Base-by-base conservation (phyloP, 2,329 filamentous ascomycete genomes). In the Periconia macrospinosa region DNA sequence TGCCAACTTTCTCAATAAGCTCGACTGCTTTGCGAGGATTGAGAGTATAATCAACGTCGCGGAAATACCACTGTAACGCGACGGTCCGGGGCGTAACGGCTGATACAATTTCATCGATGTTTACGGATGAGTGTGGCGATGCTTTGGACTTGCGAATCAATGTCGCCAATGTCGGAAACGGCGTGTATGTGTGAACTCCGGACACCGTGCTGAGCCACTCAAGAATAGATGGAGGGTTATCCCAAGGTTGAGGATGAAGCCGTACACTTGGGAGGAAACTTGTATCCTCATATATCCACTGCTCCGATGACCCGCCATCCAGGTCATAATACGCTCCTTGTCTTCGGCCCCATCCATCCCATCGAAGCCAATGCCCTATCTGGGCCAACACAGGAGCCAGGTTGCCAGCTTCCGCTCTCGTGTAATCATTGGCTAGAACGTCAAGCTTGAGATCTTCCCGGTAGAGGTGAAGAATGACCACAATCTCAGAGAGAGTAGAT, bases 361-460 rank as follows among this genome's bases (percentile, higher is more conserved):
- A 96, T 9, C 85, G 84, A 20, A 99, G 78, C 92, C 93, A 97
- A 49, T 82, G 79, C 1, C 88, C 85, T 52, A 99, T 80, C 69
- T 97, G 93, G 44, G 88, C 86, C 42, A 97, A 77, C 1, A 97
- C 73, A 15, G 89, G 86, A n/a, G 85, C 84, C 19, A 97, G 74
- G 41, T 81, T 78, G 14, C 78, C 74, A 19, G 75, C 62, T 41
- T 79, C 75, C 18, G 71, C 72, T 45, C 68, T 73, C 11, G 78
- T 74, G n/a, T 75, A 70, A 57, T 83, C 79, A n/a, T 76, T 74
- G 43, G 79, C 78, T 50, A 79, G 75, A 3, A 87, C 83, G 56
- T 90, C 85, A 1, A 99, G 82, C 68, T 96, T 97, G 57, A 89
- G 82, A 70, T 99, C 94, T 71, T 99, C 93, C 0, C 89, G 82